These are phyloP conservation scores for Aspergillus panamensis DNA, from an alignment of 495 filamentous ascomycete species.

Conservation along the genomic window DNA sequence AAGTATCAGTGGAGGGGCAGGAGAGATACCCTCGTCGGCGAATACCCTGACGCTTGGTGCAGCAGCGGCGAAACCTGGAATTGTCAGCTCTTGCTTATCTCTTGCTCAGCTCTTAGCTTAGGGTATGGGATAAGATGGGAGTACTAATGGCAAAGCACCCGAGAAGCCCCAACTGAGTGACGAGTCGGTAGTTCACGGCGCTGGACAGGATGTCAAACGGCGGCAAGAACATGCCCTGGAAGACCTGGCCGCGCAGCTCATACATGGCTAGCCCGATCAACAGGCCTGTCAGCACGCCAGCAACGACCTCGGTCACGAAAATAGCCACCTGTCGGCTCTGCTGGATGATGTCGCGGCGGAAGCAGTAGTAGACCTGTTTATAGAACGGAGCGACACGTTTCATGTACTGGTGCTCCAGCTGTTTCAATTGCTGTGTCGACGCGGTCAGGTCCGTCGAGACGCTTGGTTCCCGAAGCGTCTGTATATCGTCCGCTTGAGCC, in stretches of 20 bases:
- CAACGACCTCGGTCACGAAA: constrained; percentile 39
- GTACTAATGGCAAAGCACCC: not conserved
- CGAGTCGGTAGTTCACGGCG: constrained; percentile 41
- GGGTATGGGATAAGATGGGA: not conserved
- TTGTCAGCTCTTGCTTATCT: not conserved
- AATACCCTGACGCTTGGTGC: constrained; percentile 55
- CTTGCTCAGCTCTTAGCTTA: not conserved
- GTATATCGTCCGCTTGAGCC: not conserved
- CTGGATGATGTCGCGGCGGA: constrained; percentile 3
- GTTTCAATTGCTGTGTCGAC: not conserved
- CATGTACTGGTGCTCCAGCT: not conserved
- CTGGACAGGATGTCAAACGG: constrained; percentile 51
- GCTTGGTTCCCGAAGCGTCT: not conserved
- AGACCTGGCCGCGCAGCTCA: constrained; percentile 46
- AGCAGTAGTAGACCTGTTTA: not conserved
- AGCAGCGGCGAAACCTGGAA: constrained; percentile 36
- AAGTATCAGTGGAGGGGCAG: not conserved
- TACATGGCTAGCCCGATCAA: constrained; percentile 52
- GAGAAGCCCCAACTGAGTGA: constrained; percentile 46
- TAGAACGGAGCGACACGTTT: not conserved
- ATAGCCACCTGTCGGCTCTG: not conserved
- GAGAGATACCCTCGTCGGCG: constrained; percentile 49
- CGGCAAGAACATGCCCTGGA: constrained; percentile 45
- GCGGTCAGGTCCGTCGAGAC: not conserved
- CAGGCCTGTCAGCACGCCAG: constrained; percentile 47